phyloP scores from a whole-genome alignment of 148 eudicot species.

The Dianthus caryophyllus region DNA sequence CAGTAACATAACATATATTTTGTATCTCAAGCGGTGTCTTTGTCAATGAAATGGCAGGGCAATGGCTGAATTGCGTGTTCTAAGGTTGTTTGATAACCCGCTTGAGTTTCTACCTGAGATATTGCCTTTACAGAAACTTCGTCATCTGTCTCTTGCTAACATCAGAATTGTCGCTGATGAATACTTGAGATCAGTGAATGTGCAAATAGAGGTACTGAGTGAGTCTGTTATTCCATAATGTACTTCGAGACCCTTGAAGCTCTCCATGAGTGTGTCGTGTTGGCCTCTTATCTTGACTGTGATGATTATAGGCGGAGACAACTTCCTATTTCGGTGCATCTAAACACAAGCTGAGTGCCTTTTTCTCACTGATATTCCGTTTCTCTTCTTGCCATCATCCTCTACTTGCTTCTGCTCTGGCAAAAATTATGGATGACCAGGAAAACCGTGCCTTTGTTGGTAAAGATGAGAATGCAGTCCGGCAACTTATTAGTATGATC shows the following conservation, averaged over 20 bases:
- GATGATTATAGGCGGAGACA: conserved; percentile 66
- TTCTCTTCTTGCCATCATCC: conserved; percentile 99
- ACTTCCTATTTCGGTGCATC: conserved; percentile 91
- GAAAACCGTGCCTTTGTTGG: conserved; percentile 76
- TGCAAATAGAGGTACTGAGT: conserved; percentile 77
- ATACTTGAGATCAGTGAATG: conserved; percentile 74
- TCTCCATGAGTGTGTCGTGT: conserved; percentile 8
- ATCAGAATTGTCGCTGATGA: conserved; percentile 91
- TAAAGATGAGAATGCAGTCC: conserved; percentile 96
- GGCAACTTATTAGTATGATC: conserved; percentile 99
- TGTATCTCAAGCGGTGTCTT: conserved; percentile 17
- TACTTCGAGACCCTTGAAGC: background rate
- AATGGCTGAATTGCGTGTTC: conserved; percentile 80
- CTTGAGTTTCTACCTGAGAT: conserved; percentile 98
- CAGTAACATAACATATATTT: conserved; percentile 7
- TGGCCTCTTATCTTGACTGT: conserved; percentile 18
- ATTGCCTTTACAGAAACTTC: conserved; percentile 81
- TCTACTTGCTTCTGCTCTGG: conserved; percentile 87
- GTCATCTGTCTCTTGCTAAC: conserved; percentile 96
- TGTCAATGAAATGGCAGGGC: conserved; percentile 54
- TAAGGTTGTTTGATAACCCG: conserved; percentile 93
- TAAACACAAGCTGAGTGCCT: conserved; percentile 90
- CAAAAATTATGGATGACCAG: conserved; percentile 90
- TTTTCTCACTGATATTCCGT: conserved; percentile 95
- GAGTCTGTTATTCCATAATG: background rate